Evolutionary conservation across 306 rosid genomes (phyloP).

Genomic region (Pueraria montana): DNA sequence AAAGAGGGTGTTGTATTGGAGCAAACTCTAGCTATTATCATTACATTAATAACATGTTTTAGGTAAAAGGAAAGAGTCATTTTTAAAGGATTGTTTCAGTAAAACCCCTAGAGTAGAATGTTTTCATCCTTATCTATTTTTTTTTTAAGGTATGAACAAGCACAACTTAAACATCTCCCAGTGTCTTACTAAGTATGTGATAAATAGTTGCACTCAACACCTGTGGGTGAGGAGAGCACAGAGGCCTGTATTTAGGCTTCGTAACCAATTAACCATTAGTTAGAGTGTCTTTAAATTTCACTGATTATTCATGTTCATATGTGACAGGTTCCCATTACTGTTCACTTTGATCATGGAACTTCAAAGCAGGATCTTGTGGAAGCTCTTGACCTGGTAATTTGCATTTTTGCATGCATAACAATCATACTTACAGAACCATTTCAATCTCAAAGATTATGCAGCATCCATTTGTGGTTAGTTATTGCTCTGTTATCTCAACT

Average conservation of each 20-base stretch:
- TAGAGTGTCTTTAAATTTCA: slow-evolving; percentile 35
- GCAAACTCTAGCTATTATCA: background rate
- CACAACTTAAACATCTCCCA: slow-evolving; percentile 7
- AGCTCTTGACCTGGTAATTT: slow-evolving; percentile 86
- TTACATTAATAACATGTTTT: background rate
- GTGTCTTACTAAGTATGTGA: slow-evolving; percentile 29
- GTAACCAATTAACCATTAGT: slow-evolving; percentile 10
- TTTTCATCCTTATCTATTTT: slow-evolving; percentile 13
- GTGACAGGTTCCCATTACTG: slow-evolving; percentile 85
- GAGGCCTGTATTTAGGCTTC: slow-evolving; percentile 8
- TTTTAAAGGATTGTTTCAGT: slow-evolving; percentile 8
- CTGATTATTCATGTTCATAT: slow-evolving; percentile 40
- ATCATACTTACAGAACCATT: slow-evolving; percentile 15
- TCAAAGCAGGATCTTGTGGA: slow-evolving; percentile 83
- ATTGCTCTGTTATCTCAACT: slow-evolving; percentile 36
- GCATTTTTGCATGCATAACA: slow-evolving; percentile 20
- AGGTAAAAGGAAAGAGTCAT: background rate
- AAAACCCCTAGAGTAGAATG: background rate
- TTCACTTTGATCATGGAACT: slow-evolving; percentile 98
- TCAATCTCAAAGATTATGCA: slow-evolving; percentile 40
- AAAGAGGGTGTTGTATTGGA: slow-evolving; percentile 14
- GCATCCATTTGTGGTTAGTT: slow-evolving; percentile 23
- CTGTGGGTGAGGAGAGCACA: slow-evolving; percentile 8
- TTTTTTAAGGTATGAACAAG: background rate
- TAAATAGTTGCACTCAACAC: background rate